phyloP scores from a whole-genome alignment of 1,284 basidiomycete species.

The Neolentinus lepideus region DNA sequence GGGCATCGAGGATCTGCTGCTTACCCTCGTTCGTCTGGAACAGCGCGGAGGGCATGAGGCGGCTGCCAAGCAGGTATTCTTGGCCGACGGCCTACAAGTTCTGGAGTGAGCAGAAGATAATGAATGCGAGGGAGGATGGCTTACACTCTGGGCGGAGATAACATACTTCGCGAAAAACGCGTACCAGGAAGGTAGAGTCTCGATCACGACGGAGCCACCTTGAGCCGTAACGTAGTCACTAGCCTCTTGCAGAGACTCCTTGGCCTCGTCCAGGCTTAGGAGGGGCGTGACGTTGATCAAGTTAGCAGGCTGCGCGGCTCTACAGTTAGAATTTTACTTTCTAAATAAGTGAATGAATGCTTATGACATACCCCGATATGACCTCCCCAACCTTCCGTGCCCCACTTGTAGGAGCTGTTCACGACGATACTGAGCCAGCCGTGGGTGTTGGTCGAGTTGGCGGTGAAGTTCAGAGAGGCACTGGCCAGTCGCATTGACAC shows the following conservation, averaged over 20 bases:
- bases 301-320: slow-evolving; percentile 5
- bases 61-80: slow-evolving; percentile 28
- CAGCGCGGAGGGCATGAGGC: slow-evolving; percentile 30
- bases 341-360: background rate
- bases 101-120: slow-evolving; percentile 2
- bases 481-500: background rate
- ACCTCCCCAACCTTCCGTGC: slow-evolving; percentile 15
- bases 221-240: slow-evolving; percentile 22
- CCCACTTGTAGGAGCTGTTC: slow-evolving; percentile 8
- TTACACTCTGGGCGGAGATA: slow-evolving; percentile 13
- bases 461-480: background rate
- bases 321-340: background rate
- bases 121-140: slow-evolving; percentile 11
- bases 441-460: background rate
- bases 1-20: slow-evolving; percentile 26
- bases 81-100: slow-evolving; percentile 24
- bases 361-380: background rate
- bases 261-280: slow-evolving; percentile 19
- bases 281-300: slow-evolving; percentile 22
- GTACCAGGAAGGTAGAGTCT: slow-evolving; percentile 24
- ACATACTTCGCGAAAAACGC: slow-evolving; percentile 31
- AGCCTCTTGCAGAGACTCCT: slow-evolving; percentile 22
- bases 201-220: slow-evolving; percentile 23
- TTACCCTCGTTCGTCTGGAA: slow-evolving; percentile 24
- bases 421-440: slow-evolving; percentile 1